Percentiles rank a stretch among this genome's conserved stretches.
These are phyloP conservation scores for Trichomonas vaginalis DNA, from an alignment of 208 protist species.

Conservation along the genomic window DNA sequence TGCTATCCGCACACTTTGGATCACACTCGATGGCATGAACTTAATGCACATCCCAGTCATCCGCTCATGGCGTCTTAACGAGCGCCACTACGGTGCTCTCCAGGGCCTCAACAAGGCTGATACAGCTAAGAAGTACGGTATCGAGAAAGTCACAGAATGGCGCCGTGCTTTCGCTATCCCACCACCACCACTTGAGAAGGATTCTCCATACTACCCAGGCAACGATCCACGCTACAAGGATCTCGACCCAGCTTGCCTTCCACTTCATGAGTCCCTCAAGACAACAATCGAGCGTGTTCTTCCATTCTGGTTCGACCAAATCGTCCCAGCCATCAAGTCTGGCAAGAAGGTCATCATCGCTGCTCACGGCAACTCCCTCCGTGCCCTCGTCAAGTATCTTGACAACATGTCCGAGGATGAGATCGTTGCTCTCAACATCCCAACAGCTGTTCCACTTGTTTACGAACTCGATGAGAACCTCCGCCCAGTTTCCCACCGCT, in stretches of 20 bases:
- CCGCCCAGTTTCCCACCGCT: background rate
- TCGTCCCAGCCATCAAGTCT: slow-evolving; percentile 37
- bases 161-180: slow-evolving; percentile 46
- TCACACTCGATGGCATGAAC: slow-evolving; percentile 40
- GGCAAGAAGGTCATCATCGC: slow-evolving; percentile 52
- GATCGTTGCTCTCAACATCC: slow-evolving; percentile 37
- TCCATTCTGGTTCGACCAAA: slow-evolving; percentile 23
- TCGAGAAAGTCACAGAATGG: slow-evolving; percentile 50
- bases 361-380: slow-evolving; percentile 46
- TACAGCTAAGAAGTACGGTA: slow-evolving; percentile 50
- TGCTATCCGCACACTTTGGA: slow-evolving; percentile 43
- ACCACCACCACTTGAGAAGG: slow-evolving; percentile 34
- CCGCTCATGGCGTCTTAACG: slow-evolving; percentile 50
- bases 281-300: slow-evolving; percentile 21
- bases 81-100: slow-evolving; percentile 51
- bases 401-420: slow-evolving; percentile 39
- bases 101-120: slow-evolving; percentile 52
- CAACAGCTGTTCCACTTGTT: slow-evolving; percentile 44
- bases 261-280: background rate
- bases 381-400: slow-evolving; percentile 45
- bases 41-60: slow-evolving; percentile 41
- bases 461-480: slow-evolving; percentile 42
- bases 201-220: slow-evolving; percentile 29
- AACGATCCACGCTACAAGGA: slow-evolving; percentile 13
- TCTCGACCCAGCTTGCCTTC: background rate